A percentile compares a stretch with the other conserved stretches of the same genome.
phyloP scores from a whole-genome alignment of 345 rosid species.

The Raphanus sativus region DNA sequence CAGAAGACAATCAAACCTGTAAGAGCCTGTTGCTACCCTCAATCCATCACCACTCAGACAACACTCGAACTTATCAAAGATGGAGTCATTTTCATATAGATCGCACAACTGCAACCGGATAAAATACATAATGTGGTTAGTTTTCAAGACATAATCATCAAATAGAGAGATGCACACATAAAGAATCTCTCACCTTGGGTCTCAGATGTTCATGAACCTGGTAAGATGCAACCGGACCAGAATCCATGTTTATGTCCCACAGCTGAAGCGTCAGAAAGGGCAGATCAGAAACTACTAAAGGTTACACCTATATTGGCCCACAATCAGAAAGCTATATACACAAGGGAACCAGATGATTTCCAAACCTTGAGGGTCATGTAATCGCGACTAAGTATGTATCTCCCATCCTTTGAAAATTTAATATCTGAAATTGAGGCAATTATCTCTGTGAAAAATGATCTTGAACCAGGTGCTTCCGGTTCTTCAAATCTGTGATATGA shows the following conservation, averaged over 20 bases:
- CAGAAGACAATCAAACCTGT: conserved; percentile 58
- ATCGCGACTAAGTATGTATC: conserved; percentile 94
- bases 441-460: conserved; percentile 99
- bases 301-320: neutral
- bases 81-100: conserved; percentile 96
- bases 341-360: conserved; percentile 5
- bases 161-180: conserved; percentile 3
- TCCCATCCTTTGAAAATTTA: conserved; percentile 84
- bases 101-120: conserved; percentile 73
- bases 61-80: conserved; percentile 98
- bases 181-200: conserved; percentile 60
- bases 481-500: conserved; percentile 82
- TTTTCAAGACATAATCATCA: conserved; percentile 11
- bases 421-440: conserved; percentile 98
- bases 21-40: conserved; percentile 97
- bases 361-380: conserved; percentile 98
- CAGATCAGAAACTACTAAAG: conserved; percentile 12
- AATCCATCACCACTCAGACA: conserved; percentile 92
- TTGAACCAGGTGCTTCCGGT: conserved; percentile 81
- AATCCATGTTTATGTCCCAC: conserved; percentile 99
- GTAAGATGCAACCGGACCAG: conserved; percentile 96
- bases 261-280: conserved; percentile 42
- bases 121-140: conserved; percentile 13
- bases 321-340: conserved; percentile 16
- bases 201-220: conserved; percentile 96